Evolutionary conservation across 108 stramenopile species (phyloP).

Genomic region (Tribonema minus): DNA sequence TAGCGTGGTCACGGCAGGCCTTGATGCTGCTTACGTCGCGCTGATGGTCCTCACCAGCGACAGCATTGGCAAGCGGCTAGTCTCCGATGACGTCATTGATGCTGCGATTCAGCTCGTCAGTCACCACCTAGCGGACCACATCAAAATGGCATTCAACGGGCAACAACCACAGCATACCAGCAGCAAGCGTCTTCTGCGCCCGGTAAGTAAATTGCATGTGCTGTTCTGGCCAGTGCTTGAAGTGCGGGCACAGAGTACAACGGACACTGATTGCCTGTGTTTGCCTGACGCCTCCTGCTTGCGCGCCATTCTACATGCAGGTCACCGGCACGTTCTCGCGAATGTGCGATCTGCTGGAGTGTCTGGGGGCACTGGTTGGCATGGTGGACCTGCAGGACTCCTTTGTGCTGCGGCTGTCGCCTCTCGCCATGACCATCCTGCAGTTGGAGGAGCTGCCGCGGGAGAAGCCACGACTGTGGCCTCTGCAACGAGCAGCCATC

Average conservation of each 20-base stretch:
- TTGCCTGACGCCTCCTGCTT: background rate
- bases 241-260: slow-evolving; percentile 28
- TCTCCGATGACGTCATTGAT: slow-evolving; percentile 78
- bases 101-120: slow-evolving; percentile 68
- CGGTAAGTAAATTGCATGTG: too few species aligned
- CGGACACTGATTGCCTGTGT: slow-evolving; percentile 32
- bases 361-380: background rate
- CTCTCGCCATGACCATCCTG: slow-evolving; percentile 37
- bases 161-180: background rate
- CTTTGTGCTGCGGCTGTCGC: slow-evolving; percentile 31
- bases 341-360: too few species aligned
- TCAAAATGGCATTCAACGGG: slow-evolving; percentile 63
- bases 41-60: slow-evolving; percentile 69
- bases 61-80: slow-evolving; percentile 69
- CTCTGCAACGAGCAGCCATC: background rate
- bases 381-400: background rate
- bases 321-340: too few species aligned
- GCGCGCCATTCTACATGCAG: too few species aligned
- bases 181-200: too few species aligned
- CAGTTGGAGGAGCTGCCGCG: background rate
- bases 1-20: too few species aligned
- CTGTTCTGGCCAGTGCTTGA: background rate
- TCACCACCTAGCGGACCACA: slow-evolving; percentile 65
- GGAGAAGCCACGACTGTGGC: slow-evolving; percentile 58
- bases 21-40: slow-evolving; percentile 71